Evolutionary conservation across 257 asterid species (phyloP), one percentile per base, ranked within the genome.

Genomic region (Penstemon davidsonii): DNA sequence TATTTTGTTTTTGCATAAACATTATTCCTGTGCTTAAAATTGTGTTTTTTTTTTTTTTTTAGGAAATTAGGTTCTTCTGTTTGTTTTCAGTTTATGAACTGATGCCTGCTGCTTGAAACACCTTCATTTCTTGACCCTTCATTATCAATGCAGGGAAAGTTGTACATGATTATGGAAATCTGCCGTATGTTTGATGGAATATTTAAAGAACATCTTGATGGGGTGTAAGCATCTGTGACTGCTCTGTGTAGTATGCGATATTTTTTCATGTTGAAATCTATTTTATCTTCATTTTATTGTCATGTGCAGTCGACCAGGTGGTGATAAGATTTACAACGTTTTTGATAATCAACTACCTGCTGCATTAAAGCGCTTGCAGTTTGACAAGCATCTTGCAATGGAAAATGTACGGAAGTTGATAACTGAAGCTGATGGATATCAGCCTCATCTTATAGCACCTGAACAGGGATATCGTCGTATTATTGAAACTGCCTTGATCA

Each of bases 171-270:
- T 45, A 86, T 86, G 94, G 94, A 88, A 72, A 86, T 88, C 50
- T 84, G 94, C 82, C 96, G 94, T 52, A 42, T 62, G 63, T 86
- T 86, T 13, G 96, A 86, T 77, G 85, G 89, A 73, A 86, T 81
- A 68, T 88, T 83, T 73, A 88, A 88, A 71, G 96, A 86, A 71
- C 96, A 87, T 75, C 96, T 88, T 62, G 96, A 88, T 71, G 96
- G 96, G 78, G 80, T 72, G 96, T 88, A 84, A 62, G 91, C 60
- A 74, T 59, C 60, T 41, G 38, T 61, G 71, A 11, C 25, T 45
- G 60, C 40, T 68, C 53, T 61, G 18, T 39, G 18, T 56, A 7
- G 53, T 8, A 18, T 53, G 13, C 45, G 19, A 51, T 60, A 33
- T 47, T 43, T 53, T 45, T 52, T 37, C 69, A 42, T 25, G 54